phyloP scores from a whole-genome alignment of 1,284 basidiomycete genomes.

The Puccinia sorghi region DNA sequence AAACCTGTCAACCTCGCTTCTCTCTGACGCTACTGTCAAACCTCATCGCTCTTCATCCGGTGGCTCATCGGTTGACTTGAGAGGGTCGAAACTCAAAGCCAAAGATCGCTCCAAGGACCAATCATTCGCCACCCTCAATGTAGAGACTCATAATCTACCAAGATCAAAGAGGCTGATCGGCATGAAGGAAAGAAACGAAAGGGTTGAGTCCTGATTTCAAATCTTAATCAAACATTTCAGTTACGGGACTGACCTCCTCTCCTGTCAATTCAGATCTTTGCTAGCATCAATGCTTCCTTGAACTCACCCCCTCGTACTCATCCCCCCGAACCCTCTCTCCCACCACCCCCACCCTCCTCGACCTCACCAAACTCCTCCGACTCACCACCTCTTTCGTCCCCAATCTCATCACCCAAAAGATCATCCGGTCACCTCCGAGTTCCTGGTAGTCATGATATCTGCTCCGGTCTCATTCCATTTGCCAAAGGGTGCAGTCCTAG shows the following conservation, averaged over 20 bases:
- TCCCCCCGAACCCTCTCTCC: constrained; percentile 6
- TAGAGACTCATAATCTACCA: not conserved
- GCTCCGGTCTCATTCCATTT: constrained; percentile 44
- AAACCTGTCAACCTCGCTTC: constrained; percentile 15
- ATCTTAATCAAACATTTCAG: not conserved
- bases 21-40: constrained; percentile 5
- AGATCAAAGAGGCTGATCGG: constrained; percentile 30
- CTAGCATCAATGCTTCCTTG: constrained; percentile 34
- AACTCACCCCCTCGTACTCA: constrained; percentile 6
- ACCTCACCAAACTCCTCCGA: constrained; percentile 10
- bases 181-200: constrained; percentile 43
- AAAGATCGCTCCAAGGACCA: constrained; percentile 21
- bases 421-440: constrained; percentile 1
- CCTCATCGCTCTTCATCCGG: constrained; percentile 20
- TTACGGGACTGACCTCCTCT: too few species aligned
- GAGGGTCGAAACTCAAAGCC: constrained; percentile 1
- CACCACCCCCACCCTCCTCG: constrained; percentile 34
- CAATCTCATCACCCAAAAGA: constrained; percentile 2
- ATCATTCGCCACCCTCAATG: not conserved
- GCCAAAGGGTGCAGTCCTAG: constrained; percentile 38
- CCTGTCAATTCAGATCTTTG: constrained; percentile 25
- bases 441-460: not conserved
- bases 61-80: constrained; percentile 10
- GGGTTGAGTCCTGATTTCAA: constrained; percentile 26
- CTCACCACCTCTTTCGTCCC: too few species aligned